Percentiles rank a stretch among this genome's conserved stretches.
Conservation (phyloP, 345 rosid species). For the Cardiospermum halicacabum region DNA sequence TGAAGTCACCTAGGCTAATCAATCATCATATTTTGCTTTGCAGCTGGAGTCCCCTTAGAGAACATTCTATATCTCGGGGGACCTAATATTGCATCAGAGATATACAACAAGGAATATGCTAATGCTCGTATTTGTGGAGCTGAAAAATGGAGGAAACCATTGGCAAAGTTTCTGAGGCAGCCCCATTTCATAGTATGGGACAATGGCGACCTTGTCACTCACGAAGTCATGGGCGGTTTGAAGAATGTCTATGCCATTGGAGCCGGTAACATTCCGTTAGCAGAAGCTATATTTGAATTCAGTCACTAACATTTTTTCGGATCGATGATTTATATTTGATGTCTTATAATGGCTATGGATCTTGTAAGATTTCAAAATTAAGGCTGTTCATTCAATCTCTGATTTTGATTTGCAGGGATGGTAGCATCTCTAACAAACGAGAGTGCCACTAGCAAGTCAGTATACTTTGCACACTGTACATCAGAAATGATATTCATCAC, state of each 20-base stretch:
- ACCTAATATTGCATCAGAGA: constrained; percentile 96
- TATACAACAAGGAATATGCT: constrained; percentile 89
- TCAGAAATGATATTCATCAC: constrained; percentile 99
- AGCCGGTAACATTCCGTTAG: constrained; percentile 57
- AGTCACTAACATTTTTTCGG: not conserved
- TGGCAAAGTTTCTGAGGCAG: constrained; percentile 85
- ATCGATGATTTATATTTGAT: not conserved
- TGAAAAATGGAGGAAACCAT: constrained; percentile 86
- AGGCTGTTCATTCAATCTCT: constrained; percentile 1
- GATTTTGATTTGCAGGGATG: constrained; percentile 60
- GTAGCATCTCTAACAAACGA: constrained; percentile 88
- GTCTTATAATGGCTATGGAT: not conserved
- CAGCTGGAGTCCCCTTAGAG: constrained; percentile 78
- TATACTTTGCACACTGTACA: constrained; percentile 93
- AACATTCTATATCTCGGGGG: constrained; percentile 95
- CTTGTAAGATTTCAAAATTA: not conserved
- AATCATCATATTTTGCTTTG: constrained; percentile 6
- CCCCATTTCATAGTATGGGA: constrained; percentile 97
- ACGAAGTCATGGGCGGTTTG: constrained; percentile 98
- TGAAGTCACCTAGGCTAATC: not conserved
- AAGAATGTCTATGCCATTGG: constrained; percentile 99
- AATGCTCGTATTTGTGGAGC: constrained; percentile 98
- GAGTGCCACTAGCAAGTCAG: constrained; percentile 97
- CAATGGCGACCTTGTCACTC: constrained; percentile 93
- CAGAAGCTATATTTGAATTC: not conserved